Evolutionary conservation across 73 alveolate genomes (phyloP).

Genomic region (Paramecium pentaurelia): DNA sequence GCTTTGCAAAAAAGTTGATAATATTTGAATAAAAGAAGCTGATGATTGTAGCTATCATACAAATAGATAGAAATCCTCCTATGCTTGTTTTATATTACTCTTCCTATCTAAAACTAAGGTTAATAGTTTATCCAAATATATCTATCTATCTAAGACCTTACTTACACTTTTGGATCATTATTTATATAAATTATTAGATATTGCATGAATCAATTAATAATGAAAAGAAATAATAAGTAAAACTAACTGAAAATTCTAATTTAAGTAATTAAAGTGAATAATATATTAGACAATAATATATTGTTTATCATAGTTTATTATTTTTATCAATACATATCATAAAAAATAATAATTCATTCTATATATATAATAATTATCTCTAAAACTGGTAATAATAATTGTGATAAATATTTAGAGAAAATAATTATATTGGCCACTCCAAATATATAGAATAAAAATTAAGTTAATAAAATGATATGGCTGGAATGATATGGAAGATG

Average conservation of each 20-base stretch:
- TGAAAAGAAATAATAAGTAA: background rate
- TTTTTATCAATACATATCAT: too few species aligned
- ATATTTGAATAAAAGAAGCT: conserved; percentile 5
- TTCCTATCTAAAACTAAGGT: background rate
- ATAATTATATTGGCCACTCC: background rate
- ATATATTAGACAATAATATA: background rate
- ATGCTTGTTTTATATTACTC: background rate
- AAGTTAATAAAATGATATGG: background rate
- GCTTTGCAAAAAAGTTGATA: background rate
- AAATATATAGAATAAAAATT: background rate
- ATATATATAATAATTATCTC: background rate
- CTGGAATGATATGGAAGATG: conserved; percentile 24
- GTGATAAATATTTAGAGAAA: conserved; percentile 53
- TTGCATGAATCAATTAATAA: background rate
- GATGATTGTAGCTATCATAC: background rate
- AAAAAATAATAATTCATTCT: too few species aligned
- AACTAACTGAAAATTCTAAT: background rate
- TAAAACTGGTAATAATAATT: too few species aligned
- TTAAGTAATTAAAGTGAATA: background rate
- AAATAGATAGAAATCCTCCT: conserved; percentile 2
- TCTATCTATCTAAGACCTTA: background rate
- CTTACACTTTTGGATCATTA: background rate
- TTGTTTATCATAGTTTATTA: background rate
- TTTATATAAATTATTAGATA: background rate
- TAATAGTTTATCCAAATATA: background rate